phyloP scores from a whole-genome alignment of 768 basidiomycete species.

The Termitomyces sp. region DNA sequence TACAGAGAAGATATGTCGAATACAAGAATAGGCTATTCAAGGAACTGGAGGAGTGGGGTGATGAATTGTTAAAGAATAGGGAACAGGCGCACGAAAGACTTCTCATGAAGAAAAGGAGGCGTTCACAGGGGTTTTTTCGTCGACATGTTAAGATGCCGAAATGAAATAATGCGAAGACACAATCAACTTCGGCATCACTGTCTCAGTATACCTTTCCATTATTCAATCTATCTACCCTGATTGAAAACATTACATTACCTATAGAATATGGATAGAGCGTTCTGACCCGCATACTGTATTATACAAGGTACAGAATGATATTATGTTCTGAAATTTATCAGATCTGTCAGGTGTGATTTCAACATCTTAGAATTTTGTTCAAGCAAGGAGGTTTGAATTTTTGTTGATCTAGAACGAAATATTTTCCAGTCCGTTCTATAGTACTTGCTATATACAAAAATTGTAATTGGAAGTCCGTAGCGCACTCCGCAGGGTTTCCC shows the following conservation, averaged over 20 bases:
- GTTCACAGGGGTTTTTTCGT: too few relatives aligned
- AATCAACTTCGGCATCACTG: too few relatives aligned
- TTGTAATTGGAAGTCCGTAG: background rate
- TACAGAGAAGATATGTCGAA: background rate
- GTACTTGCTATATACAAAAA: background rate
- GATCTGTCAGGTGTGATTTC: too few relatives aligned
- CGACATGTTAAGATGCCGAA: too few relatives aligned
- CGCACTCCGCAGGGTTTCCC: background rate
- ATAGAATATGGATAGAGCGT: too few relatives aligned
- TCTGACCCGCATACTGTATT: too few relatives aligned
- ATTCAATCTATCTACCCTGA: too few relatives aligned
- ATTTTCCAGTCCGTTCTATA: background rate
- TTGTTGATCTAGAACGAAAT: background rate
- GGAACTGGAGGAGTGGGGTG: background rate
- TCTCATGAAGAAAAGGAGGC: background rate
- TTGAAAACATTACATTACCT: too few relatives aligned
- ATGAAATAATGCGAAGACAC: too few relatives aligned
- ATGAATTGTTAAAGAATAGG: background rate
- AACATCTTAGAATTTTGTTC: background rate
- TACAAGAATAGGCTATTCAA: background rate
- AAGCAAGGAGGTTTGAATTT: background rate
- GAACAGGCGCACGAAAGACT: background rate
- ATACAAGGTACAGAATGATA: too few relatives aligned
- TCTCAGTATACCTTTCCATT: too few relatives aligned
- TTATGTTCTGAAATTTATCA: too few relatives aligned